phyloP scores from a whole-genome alignment of 345 rosid genomes.

The Kernera saxatilis region DNA sequence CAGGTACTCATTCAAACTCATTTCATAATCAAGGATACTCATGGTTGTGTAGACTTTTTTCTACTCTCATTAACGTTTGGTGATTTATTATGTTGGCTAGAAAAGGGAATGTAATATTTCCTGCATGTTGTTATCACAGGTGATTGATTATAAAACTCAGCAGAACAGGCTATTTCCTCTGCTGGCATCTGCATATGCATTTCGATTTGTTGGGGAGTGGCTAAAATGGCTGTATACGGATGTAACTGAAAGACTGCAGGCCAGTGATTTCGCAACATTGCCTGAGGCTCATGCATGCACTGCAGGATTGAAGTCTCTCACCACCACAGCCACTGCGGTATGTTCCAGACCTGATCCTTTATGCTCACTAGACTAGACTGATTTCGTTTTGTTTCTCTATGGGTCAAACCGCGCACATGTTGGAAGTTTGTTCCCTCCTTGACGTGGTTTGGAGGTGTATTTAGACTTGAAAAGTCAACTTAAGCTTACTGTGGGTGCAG shows the following conservation, averaged over 20 bases:
- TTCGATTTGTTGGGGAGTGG: slow-evolving; percentile 98
- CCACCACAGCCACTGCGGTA: slow-evolving; percentile 92
- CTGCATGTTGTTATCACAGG: slow-evolving; percentile 41
- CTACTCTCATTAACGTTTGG: background rate
- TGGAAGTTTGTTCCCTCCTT: background rate
- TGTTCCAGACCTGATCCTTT: slow-evolving; percentile 21
- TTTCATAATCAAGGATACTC: background rate
- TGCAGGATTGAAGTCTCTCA: slow-evolving; percentile 95
- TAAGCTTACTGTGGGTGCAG: slow-evolving; percentile 36
- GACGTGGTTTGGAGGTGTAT: background rate
- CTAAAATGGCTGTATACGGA: slow-evolving; percentile 89
- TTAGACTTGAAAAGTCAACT: slow-evolving; percentile 3
- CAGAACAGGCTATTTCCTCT: slow-evolving; percentile 94
- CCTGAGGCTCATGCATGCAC: slow-evolving; percentile 99
- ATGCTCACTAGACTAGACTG: background rate
- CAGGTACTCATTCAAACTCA: slow-evolving; percentile 47
- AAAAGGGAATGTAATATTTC: slow-evolving; percentile 5
- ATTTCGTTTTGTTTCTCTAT: background rate
- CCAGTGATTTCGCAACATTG: slow-evolving; percentile 84
- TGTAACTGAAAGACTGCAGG: slow-evolving; percentile 82
- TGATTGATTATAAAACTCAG: slow-evolving; percentile 96
- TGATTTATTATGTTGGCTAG: background rate
- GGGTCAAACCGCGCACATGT: background rate
- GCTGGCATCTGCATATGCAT: slow-evolving; percentile 99
- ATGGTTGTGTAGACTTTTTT: background rate